phyloP scores from a whole-genome alignment of 257 asterid species.

The Linaria vulgaris region DNA sequence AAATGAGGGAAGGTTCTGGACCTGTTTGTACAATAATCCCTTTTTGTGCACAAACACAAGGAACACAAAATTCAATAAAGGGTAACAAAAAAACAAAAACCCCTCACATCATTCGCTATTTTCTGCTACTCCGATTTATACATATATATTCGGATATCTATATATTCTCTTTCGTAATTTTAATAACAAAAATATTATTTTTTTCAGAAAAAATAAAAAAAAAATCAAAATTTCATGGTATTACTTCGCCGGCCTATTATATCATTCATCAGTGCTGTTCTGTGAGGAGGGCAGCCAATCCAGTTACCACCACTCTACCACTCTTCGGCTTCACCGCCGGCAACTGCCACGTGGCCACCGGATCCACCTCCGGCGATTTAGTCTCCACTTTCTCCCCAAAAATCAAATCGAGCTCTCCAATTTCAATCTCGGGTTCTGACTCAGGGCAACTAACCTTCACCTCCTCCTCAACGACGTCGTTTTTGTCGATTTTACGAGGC shows the following conservation, averaged over 20 bases:
- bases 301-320: constrained; percentile 47
- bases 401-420: constrained; percentile 55
- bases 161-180: constrained; percentile 24
- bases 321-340: constrained; percentile 62
- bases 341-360: constrained; percentile 51
- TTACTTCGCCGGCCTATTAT: background rate
- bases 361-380: constrained; percentile 26
- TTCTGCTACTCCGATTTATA: background rate
- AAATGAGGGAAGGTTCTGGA: background rate
- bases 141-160: constrained; percentile 26
- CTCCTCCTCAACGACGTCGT: constrained; percentile 16
- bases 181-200: no score
- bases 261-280: constrained; percentile 51
- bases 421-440: background rate
- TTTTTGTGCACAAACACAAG: background rate
- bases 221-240: constrained; percentile 22
- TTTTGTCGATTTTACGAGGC: constrained; percentile 13
- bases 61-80: background rate
- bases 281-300: constrained; percentile 75
- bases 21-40: background rate
- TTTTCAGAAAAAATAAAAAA: background rate
- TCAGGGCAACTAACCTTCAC: no score
- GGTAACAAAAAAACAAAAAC: constrained; percentile 12
- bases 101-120: constrained; percentile 22
- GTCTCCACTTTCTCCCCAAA: constrained; percentile 36